phyloP scores from a whole-genome alignment of 345 rosid genomes.

The Toxicodendron radicans region DNA sequence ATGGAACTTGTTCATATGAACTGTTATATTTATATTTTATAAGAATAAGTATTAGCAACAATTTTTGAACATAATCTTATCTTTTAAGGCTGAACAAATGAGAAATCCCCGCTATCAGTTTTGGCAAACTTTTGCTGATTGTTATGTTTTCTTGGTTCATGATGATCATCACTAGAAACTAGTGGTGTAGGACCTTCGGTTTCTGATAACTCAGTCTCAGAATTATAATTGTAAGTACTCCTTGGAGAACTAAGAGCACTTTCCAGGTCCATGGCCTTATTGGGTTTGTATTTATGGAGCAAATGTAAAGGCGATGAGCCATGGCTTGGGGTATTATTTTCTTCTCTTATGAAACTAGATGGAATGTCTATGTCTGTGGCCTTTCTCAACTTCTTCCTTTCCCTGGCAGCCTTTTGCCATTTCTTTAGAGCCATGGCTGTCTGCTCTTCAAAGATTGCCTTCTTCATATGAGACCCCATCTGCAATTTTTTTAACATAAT shows the following conservation, averaged over 20 bases:
- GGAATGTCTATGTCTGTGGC: background rate
- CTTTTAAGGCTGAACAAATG: background rate
- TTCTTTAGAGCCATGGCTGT: conserved; percentile 39
- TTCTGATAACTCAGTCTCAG: conserved; percentile 37
- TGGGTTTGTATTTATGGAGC: conserved; percentile 31
- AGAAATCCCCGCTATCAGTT: background rate
- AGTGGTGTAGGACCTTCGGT: conserved; percentile 2
- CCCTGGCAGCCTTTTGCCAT: conserved; percentile 44
- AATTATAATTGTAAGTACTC: conserved; percentile 12
- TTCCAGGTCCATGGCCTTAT: conserved; percentile 27
- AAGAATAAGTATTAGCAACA: too few species aligned
- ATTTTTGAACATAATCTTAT: too few species aligned
- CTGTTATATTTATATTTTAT: too few species aligned
- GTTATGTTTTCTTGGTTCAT: background rate
- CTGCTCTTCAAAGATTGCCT: conserved; percentile 52
- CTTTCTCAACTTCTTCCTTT: conserved; percentile 33
- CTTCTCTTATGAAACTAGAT: conserved; percentile 27
- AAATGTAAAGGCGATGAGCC: conserved; percentile 38
- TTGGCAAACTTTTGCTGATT: too few species aligned
- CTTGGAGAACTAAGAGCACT: conserved; percentile 27
- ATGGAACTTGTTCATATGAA: too few species aligned
- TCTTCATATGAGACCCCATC: conserved; percentile 58
- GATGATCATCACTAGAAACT: background rate
- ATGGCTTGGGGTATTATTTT: conserved; percentile 28
- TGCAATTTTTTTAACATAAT: conserved; percentile 9